Conservation (phyloP, 164 flowering plant genomes). For the Amborella trichopoda region DNA sequence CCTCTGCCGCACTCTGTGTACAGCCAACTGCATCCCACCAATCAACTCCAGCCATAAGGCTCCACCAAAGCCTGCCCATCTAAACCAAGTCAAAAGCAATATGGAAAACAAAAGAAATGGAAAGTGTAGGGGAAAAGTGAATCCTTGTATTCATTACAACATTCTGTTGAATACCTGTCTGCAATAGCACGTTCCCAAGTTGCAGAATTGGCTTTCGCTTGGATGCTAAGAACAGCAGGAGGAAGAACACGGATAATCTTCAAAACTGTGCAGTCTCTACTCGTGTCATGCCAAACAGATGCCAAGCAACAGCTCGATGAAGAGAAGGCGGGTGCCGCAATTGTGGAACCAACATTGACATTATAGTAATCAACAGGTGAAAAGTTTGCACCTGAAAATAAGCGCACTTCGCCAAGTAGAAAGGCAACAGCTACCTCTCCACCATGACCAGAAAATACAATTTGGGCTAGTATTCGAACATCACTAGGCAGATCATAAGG, state of each 20-base stretch:
- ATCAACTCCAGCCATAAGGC: slow-evolving; percentile 96
- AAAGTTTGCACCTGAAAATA: slow-evolving; percentile 87
- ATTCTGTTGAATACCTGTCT: too few relatives aligned
- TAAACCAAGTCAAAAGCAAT: slow-evolving; percentile 1
- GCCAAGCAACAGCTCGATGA: slow-evolving; percentile 97
- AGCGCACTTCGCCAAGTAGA: slow-evolving; percentile 82
- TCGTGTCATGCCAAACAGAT: slow-evolving; percentile 88
- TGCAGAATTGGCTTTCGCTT: slow-evolving; percentile 60
- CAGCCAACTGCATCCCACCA: slow-evolving; percentile 99
- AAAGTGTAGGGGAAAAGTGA: neutral
- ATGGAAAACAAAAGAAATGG: neutral
- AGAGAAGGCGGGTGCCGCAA: slow-evolving; percentile 98
- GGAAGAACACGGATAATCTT: slow-evolving; percentile 95
- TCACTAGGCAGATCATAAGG: slow-evolving; percentile 97
- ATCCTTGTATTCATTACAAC: too few relatives aligned
- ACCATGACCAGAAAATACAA: slow-evolving; percentile 93
- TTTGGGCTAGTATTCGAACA: slow-evolving; percentile 79
- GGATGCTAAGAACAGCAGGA: slow-evolving; percentile 63
- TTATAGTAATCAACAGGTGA: slow-evolving; percentile 77
- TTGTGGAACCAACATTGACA: slow-evolving; percentile 81
- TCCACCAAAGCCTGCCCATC: slow-evolving; percentile 94
- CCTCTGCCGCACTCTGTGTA: slow-evolving; percentile 98
- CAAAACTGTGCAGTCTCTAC: slow-evolving; percentile 58
- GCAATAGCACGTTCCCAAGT: slow-evolving; percentile 98
- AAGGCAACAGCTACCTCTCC: slow-evolving; percentile 97